A percentile compares a stretch with the other conserved stretches of the same genome.
Evolutionary conservation across 495 filamentous ascomycete species (phyloP).

Genomic region (Lasiosphaeria miniovina): DNA sequence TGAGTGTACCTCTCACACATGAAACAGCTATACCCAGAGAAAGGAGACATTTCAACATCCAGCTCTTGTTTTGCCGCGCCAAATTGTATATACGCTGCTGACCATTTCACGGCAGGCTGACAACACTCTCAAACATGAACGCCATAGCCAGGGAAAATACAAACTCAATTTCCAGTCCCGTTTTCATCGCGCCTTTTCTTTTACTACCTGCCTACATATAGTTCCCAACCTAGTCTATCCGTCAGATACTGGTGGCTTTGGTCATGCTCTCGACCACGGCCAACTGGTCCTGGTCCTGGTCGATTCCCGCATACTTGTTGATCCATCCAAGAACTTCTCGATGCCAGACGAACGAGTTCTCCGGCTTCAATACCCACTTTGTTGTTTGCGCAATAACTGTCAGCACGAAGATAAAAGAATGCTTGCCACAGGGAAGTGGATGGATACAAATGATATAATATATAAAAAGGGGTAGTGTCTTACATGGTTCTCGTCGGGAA

Average conservation of each 20-base stretch:
- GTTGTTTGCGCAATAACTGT: background rate
- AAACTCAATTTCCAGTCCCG: too few species aligned
- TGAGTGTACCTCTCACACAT: too few species aligned
- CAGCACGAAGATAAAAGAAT: background rate
- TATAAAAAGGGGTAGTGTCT: constrained; percentile 18
- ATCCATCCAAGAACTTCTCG: constrained; percentile 85
- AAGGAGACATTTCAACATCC: too few species aligned
- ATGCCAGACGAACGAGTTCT: constrained; percentile 91
- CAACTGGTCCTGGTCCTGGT: constrained; percentile 18
- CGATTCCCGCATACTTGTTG: constrained; percentile 71
- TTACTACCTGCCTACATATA: too few species aligned
- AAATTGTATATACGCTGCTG: too few species aligned
- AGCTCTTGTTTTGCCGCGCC: too few species aligned
- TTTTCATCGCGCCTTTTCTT: background rate
- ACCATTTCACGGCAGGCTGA: too few species aligned
- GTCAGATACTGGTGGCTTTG: background rate
- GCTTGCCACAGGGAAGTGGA: background rate
- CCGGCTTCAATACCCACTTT: constrained; percentile 87
- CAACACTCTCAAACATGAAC: too few species aligned
- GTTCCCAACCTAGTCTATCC: too few species aligned
- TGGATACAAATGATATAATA: background rate
- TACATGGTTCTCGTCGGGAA: constrained; percentile 74
- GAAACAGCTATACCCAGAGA: too few species aligned
- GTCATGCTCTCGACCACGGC: constrained; percentile 2
- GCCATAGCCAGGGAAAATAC: too few species aligned